These are phyloP conservation scores for Lunasporangiospora selenospora DNA, from an alignment of 192 early-diverging fungal genomes.

Conservation along the genomic window DNA sequence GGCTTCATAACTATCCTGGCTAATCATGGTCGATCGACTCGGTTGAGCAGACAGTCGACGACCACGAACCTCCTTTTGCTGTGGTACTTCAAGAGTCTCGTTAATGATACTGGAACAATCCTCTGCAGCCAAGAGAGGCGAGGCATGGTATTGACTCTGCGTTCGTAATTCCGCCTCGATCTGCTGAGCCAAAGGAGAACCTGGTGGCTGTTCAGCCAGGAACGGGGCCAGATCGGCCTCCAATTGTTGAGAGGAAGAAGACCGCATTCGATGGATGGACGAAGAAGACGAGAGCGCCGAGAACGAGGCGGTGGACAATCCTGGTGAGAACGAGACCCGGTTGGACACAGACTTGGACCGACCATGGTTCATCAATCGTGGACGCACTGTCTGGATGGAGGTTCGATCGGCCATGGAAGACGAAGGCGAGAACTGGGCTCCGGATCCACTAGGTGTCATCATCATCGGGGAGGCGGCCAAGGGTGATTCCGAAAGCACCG, in stretches of 20 bases:
- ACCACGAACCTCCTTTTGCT: too few relatives aligned
- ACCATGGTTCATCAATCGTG: constrained; percentile 32
- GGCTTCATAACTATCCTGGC: not conserved
- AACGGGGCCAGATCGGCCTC: constrained; percentile 9
- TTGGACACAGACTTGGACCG: constrained; percentile 42
- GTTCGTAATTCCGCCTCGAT: constrained; percentile 24
- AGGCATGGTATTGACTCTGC: constrained; percentile 9
- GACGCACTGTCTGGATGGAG: constrained; percentile 17
- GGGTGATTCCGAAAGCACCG: constrained; percentile 8
- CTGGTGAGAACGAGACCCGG: constrained; percentile 36
- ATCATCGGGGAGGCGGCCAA: not conserved
- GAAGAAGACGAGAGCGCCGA: constrained; percentile 18
- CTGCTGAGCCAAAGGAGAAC: constrained; percentile 34
- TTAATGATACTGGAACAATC: not conserved
- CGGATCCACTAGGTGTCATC: not conserved
- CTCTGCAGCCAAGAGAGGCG: too few relatives aligned
- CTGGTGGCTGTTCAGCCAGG: constrained; percentile 24
- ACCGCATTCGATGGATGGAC: not conserved
- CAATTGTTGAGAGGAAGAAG: not conserved
- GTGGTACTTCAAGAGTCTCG: too few relatives aligned
- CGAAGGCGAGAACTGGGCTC: not conserved
- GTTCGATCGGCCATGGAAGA: constrained; percentile 1
- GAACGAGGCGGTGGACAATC: constrained; percentile 7
- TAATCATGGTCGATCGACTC: constrained; percentile 4
- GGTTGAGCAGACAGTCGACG: too few relatives aligned